Conservation (phyloP, 345 rosid species). For the rapeseed (Brassica napus) region Da-Ae NC_063446.1:55451001-55451500, state of each 20-base stretch:
- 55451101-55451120: conserved; percentile 37
- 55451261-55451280: conserved; percentile 16
- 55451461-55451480: conserved; percentile 31
- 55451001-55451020: conserved; percentile 30
- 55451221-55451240: conserved; percentile 1
- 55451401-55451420: conserved; percentile 10
- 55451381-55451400: conserved; percentile 32
- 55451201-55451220: conserved; percentile 26
- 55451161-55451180: neutral
- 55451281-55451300: no score
- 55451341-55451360: conserved; percentile 44
- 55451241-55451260: conserved; percentile 9
- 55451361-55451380: conserved; percentile 46
- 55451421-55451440: neutral
- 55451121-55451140: conserved; percentile 36
- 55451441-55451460: conserved; percentile 17
- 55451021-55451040: conserved; percentile 46
- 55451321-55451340: conserved; percentile 43
- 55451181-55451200: conserved; percentile 21
- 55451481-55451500: conserved; percentile 6
- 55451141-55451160: conserved; percentile 33
- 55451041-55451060: conserved; percentile 28
- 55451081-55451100: conserved; percentile 33
- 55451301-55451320: conserved; percentile 2
- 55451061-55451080: conserved; percentile 41